These are phyloP conservation scores for Aspergillus sp. DNA, from an alignment of 2,329 filamentous ascomycete genomes.

Conservation along the genomic window DNA sequence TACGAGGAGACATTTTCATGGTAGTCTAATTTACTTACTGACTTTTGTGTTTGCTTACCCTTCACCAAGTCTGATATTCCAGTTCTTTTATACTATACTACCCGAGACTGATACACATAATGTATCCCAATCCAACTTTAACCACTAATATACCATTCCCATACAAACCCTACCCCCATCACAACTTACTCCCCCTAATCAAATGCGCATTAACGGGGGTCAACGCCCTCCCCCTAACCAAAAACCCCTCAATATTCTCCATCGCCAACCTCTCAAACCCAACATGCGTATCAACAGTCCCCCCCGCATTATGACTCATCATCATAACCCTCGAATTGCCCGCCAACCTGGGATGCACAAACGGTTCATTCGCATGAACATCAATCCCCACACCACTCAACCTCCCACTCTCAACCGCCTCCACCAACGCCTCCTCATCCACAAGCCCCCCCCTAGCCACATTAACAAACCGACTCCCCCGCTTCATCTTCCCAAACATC, in stretches of 20 bases:
- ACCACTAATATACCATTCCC: not conserved
- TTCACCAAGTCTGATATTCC: no score
- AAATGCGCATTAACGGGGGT: slow-evolving; percentile 65
- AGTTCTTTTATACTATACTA: not conserved
- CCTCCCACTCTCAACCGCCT: slow-evolving; percentile 51
- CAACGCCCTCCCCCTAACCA: slow-evolving; percentile 37
- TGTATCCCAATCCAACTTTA: not conserved
- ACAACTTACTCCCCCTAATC: slow-evolving; percentile 34
- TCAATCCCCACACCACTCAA: slow-evolving; percentile 54
- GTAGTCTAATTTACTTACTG: slow-evolving; percentile 18
- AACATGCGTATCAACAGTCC: slow-evolving; percentile 52
- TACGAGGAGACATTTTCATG: slow-evolving; percentile 43
- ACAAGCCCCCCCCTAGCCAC: slow-evolving; percentile 55
- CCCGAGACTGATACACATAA: not conserved
- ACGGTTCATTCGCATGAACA: slow-evolving; percentile 58
- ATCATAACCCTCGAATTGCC: slow-evolving; percentile 48
- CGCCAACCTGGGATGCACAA: slow-evolving; percentile 50
- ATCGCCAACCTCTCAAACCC: slow-evolving; percentile 51
- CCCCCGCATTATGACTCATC: slow-evolving; percentile 52
- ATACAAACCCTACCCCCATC: no score
- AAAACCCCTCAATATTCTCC: slow-evolving; percentile 47
- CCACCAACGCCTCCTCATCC: slow-evolving; percentile 52
- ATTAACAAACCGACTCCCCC: slow-evolving; percentile 53
- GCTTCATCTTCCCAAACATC: slow-evolving; percentile 51
- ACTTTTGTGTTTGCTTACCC: no score